Conservation (phyloP, 2,329 filamentous ascomycete species). For the Neonectria magnoliae region DNA sequence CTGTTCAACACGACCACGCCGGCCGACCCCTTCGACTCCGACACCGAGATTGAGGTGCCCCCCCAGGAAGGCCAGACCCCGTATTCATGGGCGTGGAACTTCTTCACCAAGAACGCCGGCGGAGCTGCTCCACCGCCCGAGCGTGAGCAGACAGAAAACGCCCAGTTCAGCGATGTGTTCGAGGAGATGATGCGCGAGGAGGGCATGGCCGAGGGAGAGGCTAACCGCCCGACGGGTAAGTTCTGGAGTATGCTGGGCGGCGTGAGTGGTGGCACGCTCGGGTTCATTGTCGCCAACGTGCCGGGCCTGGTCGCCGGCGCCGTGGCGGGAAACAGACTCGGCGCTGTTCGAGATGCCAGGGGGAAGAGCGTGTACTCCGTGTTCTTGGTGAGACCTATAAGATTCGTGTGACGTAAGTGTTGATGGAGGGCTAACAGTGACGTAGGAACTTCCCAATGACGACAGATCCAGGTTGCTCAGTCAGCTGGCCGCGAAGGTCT, state of each 20-base stretch:
- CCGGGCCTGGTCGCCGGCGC: conserved; percentile 89
- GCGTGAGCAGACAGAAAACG: conserved; percentile 69
- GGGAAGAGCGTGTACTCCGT: conserved; percentile 96
- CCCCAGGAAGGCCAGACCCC: conserved; percentile 55
- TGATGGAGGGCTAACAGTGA: conserved; percentile 17
- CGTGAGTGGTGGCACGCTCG: conserved; percentile 86
- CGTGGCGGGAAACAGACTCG: conserved; percentile 91
- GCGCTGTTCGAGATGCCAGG: conserved; percentile 86
- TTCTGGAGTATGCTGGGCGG: conserved; percentile 92
- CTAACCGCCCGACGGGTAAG: conserved; percentile 69
- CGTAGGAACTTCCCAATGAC: conserved; percentile 79
- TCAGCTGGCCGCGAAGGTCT: conserved; percentile 86
- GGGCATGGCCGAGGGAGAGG: conserved; percentile 78
- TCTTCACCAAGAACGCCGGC: conserved; percentile 56
- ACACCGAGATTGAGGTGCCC: conserved; percentile 53
- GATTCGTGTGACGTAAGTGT: neutral
- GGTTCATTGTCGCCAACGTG: conserved; percentile 94
- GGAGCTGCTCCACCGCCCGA: conserved; percentile 47
- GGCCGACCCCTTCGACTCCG: conserved; percentile 56
- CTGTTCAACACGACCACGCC: conserved; percentile 45
- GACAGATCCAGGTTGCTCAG: conserved; percentile 84
- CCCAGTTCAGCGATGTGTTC: conserved; percentile 89
- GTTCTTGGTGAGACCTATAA: conserved; percentile 66
- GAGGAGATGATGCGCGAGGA: conserved; percentile 91
- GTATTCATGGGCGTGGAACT: conserved; percentile 83